phyloP scores from a whole-genome alignment of 345 rosid genomes.

The Aquilaria malaccensis region DNA sequence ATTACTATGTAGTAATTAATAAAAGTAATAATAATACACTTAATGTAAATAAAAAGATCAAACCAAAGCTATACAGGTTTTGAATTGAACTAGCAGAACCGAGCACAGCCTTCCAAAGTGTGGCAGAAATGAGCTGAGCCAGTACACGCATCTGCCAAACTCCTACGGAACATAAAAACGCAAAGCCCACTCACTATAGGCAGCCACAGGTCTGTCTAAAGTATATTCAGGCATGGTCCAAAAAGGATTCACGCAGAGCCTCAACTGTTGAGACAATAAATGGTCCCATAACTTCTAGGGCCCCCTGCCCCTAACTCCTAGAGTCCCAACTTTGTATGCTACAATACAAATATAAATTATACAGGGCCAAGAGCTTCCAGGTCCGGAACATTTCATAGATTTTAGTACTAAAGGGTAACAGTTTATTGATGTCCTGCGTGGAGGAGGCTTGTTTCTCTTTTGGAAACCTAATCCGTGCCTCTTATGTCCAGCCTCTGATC shows the following conservation, averaged over 20 bases:
- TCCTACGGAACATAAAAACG: too few relatives aligned
- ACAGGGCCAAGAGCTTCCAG: constrained; percentile 9
- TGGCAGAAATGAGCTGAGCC: too few relatives aligned
- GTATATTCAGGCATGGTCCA: neutral
- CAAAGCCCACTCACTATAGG: too few relatives aligned
- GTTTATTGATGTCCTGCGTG: constrained; percentile 4
- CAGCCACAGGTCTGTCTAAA: too few relatives aligned
- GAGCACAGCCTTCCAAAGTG: too few relatives aligned
- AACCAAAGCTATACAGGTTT: too few relatives aligned
- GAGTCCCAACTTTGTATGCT: neutral
- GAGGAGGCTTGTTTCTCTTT: constrained; percentile 29
- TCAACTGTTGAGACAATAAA: constrained; percentile 6
- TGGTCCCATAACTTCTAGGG: constrained; percentile 16
- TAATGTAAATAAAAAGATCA: too few relatives aligned
- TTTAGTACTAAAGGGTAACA: too few relatives aligned
- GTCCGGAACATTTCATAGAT: neutral
- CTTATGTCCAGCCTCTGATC: constrained; percentile 1
- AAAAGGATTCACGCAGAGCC: neutral
- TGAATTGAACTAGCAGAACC: too few relatives aligned
- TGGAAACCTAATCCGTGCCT: constrained; percentile 28
- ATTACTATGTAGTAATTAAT: too few relatives aligned
- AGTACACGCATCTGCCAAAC: too few relatives aligned
- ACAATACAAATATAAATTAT: neutral
- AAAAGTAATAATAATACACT: too few relatives aligned
- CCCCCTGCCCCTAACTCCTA: neutral